Evolutionary conservation across 805 yeast genomes (phyloP), one percentile per base, ranked within the genome.

Genomic region (Wickerhamomyces subpelliculosus): DNA sequence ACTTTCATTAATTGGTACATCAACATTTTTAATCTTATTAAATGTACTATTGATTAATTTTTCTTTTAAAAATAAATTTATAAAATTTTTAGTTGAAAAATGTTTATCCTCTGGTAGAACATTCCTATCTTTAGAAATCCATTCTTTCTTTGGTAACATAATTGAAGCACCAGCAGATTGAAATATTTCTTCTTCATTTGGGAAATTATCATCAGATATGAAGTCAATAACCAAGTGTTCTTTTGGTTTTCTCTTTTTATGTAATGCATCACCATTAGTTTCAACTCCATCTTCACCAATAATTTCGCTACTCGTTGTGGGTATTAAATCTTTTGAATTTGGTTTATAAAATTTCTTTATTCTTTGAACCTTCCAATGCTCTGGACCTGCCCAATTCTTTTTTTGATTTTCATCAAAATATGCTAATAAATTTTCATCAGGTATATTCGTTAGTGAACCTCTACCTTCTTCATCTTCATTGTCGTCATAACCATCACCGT

Each of bases 371-470:
- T 82, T 84, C 97, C 97, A 90, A 61, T 86, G 93, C 48, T 85
- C 90, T 12, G 90, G 84, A 4, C 97, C 97, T 27, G 95, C 74
- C 96, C 97, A 89, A 52, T 78, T 83, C 18, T 57, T 58, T 40
- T 70, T 72, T 58, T 85, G 68, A 16, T 75, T 70, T 38, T 77
- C 78, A 53, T 88, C 96, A 58, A 87, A 87, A 55, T 86, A 82
- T 4, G 88, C 83, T 71, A 85, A 72, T 26, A 86, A 60, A 47
- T 80, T 83, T 32, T 68, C 68, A 49, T 79, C 85, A 41, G 75
- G 62, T 6, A 65, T 47, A 22, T 53, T 52, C 8, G 52, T 47
- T 16, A 51, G 49, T n/a, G 49, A 27, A 10, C 34, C 42, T 9
- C 35, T 30, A 10, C 35, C 38, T 14, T 41, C 43, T n/a, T 35